Base-by-base conservation (phyloP, 2,329 filamentous ascomycete genomes). In the Neopestalotiopsis sp. region DNA sequence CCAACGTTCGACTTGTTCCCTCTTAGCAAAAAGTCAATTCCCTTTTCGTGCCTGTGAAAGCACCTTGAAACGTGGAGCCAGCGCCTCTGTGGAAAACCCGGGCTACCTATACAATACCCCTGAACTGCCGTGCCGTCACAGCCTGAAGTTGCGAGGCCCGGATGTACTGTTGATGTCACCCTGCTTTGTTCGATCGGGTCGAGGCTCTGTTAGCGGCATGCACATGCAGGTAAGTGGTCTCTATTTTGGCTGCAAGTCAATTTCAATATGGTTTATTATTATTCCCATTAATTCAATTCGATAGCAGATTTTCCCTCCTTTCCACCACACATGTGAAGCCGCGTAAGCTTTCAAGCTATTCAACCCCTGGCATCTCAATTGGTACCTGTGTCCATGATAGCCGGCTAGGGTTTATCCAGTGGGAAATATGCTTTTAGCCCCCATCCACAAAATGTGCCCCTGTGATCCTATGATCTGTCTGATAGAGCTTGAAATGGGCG, bases 111-210 rank as follows among this genome's bases (percentile, higher is more conserved):
- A 52, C 45, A 52, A n/a, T 24, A 9, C n/a, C 45, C 14, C 45
- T 52, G 45, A 24, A 52, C 59, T 62, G 30, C 59, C 59, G 30
- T 59, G 10, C 57, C 57, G 57, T 28, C 20, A 14, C 57, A 59
- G 57, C 24, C 57, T 59, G 57, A 59, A 59, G 9, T 59, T 24
- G 30, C 45, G 30, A 59, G 57, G 6, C 57, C 24, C 24, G 24
- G 24, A 28, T 30, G 57, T 34, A 59, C 57, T 59, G 30, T 40
- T 62, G 59, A 62, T 62, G 59, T 62, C 59, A 62, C 59, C 59
- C 30, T 62, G 34, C 59, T 17, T 14, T 13, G 24, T 20, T 42
- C 30, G 30, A 62, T 20, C 24, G 57, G 30, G 59, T 34, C 59
- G n/a, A 62, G 59, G 32, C 59, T 40, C 59, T 62, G 12, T 40